These are phyloP conservation scores for Fraxinus platypoda DNA, from an alignment of 305 asterid species.

Conservation along the genomic window DNA sequence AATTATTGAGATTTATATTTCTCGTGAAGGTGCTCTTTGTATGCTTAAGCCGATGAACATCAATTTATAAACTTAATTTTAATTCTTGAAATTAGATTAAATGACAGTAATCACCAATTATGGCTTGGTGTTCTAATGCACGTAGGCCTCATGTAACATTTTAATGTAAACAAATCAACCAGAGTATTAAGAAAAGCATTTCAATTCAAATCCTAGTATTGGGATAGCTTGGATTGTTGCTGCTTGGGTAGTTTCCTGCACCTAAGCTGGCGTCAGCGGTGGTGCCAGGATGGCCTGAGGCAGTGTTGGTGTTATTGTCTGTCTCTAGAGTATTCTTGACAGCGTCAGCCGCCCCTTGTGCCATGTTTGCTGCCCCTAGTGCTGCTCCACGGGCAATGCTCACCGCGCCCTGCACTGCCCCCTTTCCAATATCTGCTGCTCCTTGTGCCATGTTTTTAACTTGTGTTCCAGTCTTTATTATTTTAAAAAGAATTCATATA, in stretches of 20 bases:
- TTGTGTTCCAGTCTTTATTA: conserved; percentile 37
- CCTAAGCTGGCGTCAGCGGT: background rate
- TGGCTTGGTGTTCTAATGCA: background rate
- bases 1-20: no score
- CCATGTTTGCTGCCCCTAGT: conserved; percentile 44
- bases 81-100: background rate
- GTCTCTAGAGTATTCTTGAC: conserved; percentile 52
- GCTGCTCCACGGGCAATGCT: conserved; percentile 53
- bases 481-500: background rate
- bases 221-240: conserved; percentile 21
- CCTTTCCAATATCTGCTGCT: conserved; percentile 42
- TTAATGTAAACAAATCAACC: background rate
- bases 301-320: background rate
- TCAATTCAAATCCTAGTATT: background rate
- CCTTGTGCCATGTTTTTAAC: conserved; percentile 46
- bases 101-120: background rate
- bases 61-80: background rate
- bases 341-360: conserved; percentile 48
- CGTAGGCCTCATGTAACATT: background rate
- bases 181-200: background rate
- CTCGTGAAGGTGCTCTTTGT: no score
- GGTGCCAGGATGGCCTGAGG: background rate
- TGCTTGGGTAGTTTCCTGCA: background rate
- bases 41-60: no score
- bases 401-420: conserved; percentile 46